Percentiles rank a stretch among this genome's conserved stretches.
Conservation (phyloP, 1,284 basidiomycete genomes). For the Leccinum colubrinum region DNA sequence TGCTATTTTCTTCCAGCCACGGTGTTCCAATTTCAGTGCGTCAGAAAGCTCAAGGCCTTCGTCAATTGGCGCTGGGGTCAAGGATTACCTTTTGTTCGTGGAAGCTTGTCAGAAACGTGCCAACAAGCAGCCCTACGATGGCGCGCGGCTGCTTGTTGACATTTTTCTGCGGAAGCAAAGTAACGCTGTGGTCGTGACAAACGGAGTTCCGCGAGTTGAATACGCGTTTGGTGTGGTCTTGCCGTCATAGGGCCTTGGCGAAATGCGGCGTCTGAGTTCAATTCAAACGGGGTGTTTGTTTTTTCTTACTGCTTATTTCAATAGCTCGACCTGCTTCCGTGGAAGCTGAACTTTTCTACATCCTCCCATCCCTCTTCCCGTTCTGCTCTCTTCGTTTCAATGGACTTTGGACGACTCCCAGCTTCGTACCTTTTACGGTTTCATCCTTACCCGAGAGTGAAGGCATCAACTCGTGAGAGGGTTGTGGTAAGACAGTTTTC, state of each 20-base stretch:
- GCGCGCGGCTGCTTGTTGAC: conserved; percentile 1
- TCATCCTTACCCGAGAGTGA: conserved; percentile 30
- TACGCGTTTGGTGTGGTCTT: conserved; percentile 29
- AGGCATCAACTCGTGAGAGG: conserved; percentile 25
- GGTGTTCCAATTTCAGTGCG: conserved; percentile 14
- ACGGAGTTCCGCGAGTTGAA: conserved; percentile 16
- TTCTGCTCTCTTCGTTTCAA: conserved; percentile 7
- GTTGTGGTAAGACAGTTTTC: conserved; percentile 18
- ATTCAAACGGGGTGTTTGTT: conserved; percentile 13
- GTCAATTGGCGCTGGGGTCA: background rate
- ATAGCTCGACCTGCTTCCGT: background rate
- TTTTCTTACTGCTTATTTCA: background rate
- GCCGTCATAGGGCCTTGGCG: conserved; percentile 23
- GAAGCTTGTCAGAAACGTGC: background rate
- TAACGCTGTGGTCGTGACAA: conserved; percentile 15
- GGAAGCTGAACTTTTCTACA: background rate
- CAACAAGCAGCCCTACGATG: background rate
- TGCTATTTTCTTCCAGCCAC: background rate
- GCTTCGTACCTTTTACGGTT: conserved; percentile 28
- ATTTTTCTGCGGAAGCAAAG: conserved; percentile 18
- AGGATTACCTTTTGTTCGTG: conserved; percentile 7
- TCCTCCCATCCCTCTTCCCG: background rate
- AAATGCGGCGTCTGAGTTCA: conserved; percentile 21
- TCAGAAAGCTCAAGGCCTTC: conserved; percentile 1
- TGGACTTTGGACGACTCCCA: conserved; percentile 22